These are phyloP conservation scores for Solanum tacnaense DNA, from an alignment of 257 asterid species.

Conservation along the genomic window DNA sequence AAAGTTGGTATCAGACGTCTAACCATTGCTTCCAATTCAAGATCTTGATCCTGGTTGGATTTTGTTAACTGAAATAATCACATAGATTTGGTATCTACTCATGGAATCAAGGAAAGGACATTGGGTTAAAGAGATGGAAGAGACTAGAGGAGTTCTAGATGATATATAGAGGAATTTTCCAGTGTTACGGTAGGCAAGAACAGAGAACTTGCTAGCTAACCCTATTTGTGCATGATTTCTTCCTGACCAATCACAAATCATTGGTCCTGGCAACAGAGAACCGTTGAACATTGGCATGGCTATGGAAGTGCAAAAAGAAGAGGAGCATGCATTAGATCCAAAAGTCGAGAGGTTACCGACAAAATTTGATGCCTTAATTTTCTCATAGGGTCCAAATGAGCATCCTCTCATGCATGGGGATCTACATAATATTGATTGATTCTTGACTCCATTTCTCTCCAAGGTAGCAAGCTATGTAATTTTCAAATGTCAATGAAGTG, in stretches of 20 bases:
- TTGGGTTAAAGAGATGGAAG: background rate
- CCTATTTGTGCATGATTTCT: background rate
- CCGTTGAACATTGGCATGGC: background rate
- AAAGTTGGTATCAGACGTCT: background rate
- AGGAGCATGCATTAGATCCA: background rate
- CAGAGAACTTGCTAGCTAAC: background rate
- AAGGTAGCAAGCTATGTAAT: background rate
- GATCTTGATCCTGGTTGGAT: background rate
- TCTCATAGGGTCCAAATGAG: background rate
- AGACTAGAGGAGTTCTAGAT: background rate
- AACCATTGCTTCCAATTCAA: background rate
- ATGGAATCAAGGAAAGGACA: background rate
- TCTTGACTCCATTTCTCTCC: background rate
- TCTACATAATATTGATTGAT: background rate
- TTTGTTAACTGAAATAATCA: background rate
- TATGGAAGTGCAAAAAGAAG: background rate
- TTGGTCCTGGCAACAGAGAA: background rate
- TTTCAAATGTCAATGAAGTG: background rate
- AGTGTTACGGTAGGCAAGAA: background rate
- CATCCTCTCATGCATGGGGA: background rate
- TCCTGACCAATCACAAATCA: background rate
- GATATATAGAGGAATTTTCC: background rate
- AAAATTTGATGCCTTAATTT: background rate
- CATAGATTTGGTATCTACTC: background rate
- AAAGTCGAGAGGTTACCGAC: background rate